Percentiles rank a stretch among this genome's conserved stretches.
phyloP scores from a whole-genome alignment of 352 stramenopile genomes.

The Globisporangium acanthophoron region DNA sequence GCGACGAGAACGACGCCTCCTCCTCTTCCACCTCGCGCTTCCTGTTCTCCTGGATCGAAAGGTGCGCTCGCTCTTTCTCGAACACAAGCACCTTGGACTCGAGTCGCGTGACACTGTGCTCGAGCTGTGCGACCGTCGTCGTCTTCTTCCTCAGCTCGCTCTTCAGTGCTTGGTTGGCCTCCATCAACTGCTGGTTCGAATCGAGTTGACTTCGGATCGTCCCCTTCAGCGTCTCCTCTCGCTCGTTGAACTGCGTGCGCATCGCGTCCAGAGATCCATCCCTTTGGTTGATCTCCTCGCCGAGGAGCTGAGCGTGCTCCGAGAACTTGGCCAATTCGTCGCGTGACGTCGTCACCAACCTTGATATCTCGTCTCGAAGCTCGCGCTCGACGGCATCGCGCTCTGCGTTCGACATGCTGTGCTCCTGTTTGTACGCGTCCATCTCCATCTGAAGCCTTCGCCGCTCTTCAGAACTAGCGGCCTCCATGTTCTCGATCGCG shows the following conservation, averaged over 20 bases:
- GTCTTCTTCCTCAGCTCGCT: slow-evolving; percentile 23
- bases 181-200: slow-evolving; percentile 34
- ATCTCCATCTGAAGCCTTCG: slow-evolving; percentile 3
- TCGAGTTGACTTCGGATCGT: slow-evolving; percentile 35
- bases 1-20: slow-evolving; percentile 22
- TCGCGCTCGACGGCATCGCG: slow-evolving; percentile 18
- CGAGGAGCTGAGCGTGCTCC: slow-evolving; percentile 3
- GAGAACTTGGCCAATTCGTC: not conserved
- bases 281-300: slow-evolving; percentile 10
- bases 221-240: slow-evolving; percentile 27
- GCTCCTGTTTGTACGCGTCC: slow-evolving; percentile 13
- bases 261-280: slow-evolving; percentile 12
- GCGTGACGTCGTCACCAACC: not conserved
- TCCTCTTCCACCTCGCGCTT: slow-evolving; percentile 27
- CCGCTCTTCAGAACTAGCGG: not conserved
- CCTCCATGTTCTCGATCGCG: not conserved
- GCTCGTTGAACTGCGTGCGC: slow-evolving; percentile 18
- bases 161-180: slow-evolving; percentile 35
- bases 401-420: slow-evolving; percentile 31
- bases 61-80: slow-evolving; percentile 42
- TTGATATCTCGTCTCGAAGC: not conserved
- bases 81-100: slow-evolving; percentile 45
- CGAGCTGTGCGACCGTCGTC: slow-evolving; percentile 17
- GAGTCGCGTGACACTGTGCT: slow-evolving; percentile 26
- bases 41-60: slow-evolving; percentile 25